Percentiles rank a stretch among this genome's conserved stretches.
Conservation (phyloP, 768 basidiomycete genomes). For the Termitomyces sp. region DNA sequence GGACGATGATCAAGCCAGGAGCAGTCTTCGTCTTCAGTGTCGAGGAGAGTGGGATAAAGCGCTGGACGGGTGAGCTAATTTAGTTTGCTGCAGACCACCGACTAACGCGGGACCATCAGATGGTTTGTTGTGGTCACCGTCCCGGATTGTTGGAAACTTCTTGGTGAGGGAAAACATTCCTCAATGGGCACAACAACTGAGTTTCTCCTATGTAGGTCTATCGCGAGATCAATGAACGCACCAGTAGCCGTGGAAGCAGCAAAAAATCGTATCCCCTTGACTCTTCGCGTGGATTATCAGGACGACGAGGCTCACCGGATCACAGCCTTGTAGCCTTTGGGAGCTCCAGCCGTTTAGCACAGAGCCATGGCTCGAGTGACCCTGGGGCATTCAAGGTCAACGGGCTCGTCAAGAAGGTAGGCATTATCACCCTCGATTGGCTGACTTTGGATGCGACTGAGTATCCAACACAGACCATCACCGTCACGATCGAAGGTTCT, state of each 20-base stretch:
- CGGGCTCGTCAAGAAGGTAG: slow-evolving; percentile 82
- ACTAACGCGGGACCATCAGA: slow-evolving; percentile 29
- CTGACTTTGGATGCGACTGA: neutral
- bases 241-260: slow-evolving; percentile 50
- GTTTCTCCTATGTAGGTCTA: slow-evolving; percentile 52
- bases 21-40: slow-evolving; percentile 89
- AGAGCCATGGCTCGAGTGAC: slow-evolving; percentile 32
- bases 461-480: slow-evolving; percentile 64
- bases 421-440: neutral
- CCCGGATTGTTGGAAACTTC: slow-evolving; percentile 82
- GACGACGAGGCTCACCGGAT: slow-evolving; percentile 39
- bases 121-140: slow-evolving; percentile 77
- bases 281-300: slow-evolving; percentile 33
- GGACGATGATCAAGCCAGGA: slow-evolving; percentile 57
- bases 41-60: slow-evolving; percentile 83
- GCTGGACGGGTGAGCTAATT: slow-evolving; percentile 65
- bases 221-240: slow-evolving; percentile 72
- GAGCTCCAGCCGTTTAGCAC: slow-evolving; percentile 27
- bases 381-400: slow-evolving; percentile 63
- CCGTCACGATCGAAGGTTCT: slow-evolving; percentile 73
- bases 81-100: slow-evolving; percentile 10
- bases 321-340: slow-evolving; percentile 30
- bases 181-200: neutral
- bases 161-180: slow-evolving; percentile 42
- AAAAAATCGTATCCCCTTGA: slow-evolving; percentile 51